Evolutionary conservation across 2,329 filamentous ascomycete genomes (phyloP).

Genomic region (Colletotrichum cuscutae): DNA sequence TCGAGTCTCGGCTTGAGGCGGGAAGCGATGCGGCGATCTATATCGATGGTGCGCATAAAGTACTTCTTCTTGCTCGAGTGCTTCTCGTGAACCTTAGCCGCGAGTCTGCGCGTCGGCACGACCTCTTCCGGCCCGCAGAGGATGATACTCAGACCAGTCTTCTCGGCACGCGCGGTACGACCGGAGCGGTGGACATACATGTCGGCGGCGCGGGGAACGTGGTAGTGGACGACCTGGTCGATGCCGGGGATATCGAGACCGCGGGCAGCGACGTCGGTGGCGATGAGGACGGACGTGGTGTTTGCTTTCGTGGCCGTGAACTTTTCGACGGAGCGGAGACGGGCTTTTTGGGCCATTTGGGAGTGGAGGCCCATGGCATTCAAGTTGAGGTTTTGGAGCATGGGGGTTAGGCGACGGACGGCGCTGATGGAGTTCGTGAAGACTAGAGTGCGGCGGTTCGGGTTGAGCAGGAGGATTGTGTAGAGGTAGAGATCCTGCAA

Average conservation of each 20-base stretch:
- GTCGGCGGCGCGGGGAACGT: conserved; percentile 90
- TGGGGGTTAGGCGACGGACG: conserved; percentile 84
- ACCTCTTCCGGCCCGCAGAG: conserved; percentile 95
- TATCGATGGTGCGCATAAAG: conserved; percentile 82
- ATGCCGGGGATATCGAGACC: conserved; percentile 94
- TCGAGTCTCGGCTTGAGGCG: conserved; percentile 81
- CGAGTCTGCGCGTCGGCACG: conserved; percentile 81
- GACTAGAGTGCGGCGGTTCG: conserved; percentile 82
- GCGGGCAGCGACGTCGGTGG: conserved; percentile 92
- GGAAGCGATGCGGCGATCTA: conserved; percentile 82
- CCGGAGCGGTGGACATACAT: conserved; percentile 96
- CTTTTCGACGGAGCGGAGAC: conserved; percentile 89
- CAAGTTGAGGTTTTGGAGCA: conserved; percentile 84
- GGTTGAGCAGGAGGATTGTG: conserved; percentile 83
- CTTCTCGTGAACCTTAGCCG: conserved; percentile 85
- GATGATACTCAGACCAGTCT: conserved; percentile 82
- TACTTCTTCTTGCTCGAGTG: conserved; percentile 61
- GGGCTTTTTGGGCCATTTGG: conserved; percentile 95
- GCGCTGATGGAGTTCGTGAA: conserved; percentile 97
- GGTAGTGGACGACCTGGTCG: conserved; percentile 93
- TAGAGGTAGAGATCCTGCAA: conserved; percentile 89
- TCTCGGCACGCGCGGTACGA: conserved; percentile 86
- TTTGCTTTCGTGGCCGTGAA: conserved; percentile 75
- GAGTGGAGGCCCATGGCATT: conserved; percentile 85
- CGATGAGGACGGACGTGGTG: conserved; percentile 77